Conservation (phyloP, 148 eudicot genomes). For the Spergularia bocconei region DNA sequence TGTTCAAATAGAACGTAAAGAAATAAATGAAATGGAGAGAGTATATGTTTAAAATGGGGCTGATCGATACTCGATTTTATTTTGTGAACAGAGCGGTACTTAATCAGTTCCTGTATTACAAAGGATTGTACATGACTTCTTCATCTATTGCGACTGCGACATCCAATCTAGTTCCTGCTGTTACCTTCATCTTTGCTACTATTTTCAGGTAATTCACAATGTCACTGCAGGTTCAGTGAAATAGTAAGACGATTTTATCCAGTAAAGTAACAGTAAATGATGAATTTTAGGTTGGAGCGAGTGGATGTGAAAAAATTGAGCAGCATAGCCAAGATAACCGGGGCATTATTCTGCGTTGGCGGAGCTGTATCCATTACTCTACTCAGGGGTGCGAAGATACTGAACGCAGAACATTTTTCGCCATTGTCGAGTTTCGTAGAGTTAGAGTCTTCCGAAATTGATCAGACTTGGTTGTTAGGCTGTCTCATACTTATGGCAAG, state of each 20-base stretch:
- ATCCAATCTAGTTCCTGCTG: neutral
- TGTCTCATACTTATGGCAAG: constrained; percentile 45
- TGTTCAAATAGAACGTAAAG: too few relatives aligned
- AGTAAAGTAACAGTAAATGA: too few relatives aligned
- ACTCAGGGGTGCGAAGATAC: constrained; percentile 19
- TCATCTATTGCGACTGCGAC: constrained; percentile 1
- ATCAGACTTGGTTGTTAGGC: constrained; percentile 52
- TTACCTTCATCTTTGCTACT: neutral
- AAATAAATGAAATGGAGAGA: too few relatives aligned
- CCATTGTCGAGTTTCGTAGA: too few relatives aligned
- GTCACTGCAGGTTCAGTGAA: too few relatives aligned
- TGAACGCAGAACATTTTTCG: constrained; percentile 26
- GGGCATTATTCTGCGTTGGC: neutral
- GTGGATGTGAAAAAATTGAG: neutral
- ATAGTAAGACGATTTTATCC: too few relatives aligned
- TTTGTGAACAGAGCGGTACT: neutral
- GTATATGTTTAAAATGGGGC: too few relatives aligned
- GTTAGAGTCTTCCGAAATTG: neutral
- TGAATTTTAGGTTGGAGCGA: neutral
- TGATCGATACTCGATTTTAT: too few relatives aligned
- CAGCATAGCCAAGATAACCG: neutral
- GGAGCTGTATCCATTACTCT: neutral
- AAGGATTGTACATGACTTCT: constrained; percentile 1
- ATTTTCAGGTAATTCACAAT: neutral
- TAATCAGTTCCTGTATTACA: neutral